Evolutionary conservation across 2,329 filamentous ascomycete genomes (phyloP).

Genomic region (Amauroascus niger): DNA sequence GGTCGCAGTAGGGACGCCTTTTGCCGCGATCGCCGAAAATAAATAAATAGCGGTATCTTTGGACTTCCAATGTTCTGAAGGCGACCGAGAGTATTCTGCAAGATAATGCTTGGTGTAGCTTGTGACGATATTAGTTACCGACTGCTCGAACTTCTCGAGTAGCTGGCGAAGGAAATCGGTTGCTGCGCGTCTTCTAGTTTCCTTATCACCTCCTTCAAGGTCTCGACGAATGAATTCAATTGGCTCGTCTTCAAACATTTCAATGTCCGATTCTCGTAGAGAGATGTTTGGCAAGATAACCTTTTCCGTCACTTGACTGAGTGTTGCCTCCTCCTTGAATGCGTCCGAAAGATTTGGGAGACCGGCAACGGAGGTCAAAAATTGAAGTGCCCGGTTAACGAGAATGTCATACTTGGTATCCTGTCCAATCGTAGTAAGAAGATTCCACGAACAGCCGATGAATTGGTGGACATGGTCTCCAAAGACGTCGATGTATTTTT

Average conservation of each 20-base stretch:
- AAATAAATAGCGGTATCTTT: conserved; percentile 98
- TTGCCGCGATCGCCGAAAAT: conserved; percentile 87
- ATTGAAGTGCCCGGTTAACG: conserved; percentile 88
- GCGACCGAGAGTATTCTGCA: conserved; percentile 58
- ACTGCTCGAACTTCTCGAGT: conserved; percentile 74
- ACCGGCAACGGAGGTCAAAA: conserved; percentile 79
- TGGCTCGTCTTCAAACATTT: conserved; percentile 95
- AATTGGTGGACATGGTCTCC: conserved; percentile 70
- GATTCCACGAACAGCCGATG: conserved; percentile 79
- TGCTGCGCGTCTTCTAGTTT: conserved; percentile 81
- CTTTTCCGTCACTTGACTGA: conserved; percentile 86
- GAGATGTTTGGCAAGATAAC: conserved; percentile 90
- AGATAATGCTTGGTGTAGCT: conserved; percentile 83
- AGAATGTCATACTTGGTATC: conserved; percentile 91
- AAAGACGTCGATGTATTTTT: conserved; percentile 95
- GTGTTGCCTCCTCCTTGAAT: conserved; percentile 72
- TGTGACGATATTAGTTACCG: conserved; percentile 78
- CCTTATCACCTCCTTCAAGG: conserved; percentile 89
- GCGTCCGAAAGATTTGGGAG: conserved; percentile 66
- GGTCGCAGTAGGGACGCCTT: conserved; percentile 74
- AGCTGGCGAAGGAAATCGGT: conserved; percentile 89
- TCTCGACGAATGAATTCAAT: conserved; percentile 97
- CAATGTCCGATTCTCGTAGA: conserved; percentile 83
- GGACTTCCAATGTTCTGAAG: conserved; percentile 72
- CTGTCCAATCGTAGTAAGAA: conserved; percentile 74